phyloP scores from a whole-genome alignment of 1,139 yeast genomes.

The Hemisphaericaspora subhashii region DNA sequence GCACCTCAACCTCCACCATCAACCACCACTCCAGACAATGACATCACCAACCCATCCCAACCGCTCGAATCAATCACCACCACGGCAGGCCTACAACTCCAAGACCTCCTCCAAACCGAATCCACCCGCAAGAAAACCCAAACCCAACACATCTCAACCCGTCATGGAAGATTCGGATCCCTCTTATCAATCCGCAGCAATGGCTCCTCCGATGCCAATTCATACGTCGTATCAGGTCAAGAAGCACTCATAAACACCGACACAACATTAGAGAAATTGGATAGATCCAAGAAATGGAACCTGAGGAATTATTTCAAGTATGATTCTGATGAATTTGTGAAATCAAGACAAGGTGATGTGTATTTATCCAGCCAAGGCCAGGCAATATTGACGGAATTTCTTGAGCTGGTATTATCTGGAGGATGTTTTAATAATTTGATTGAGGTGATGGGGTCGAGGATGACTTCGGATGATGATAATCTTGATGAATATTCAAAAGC shows the following conservation, averaged over 20 bases:
- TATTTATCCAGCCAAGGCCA: constrained; percentile 33
- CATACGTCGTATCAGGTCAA: constrained; percentile 75
- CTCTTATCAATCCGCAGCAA: constrained; percentile 66
- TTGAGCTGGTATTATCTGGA: constrained; percentile 58
- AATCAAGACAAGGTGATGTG: constrained; percentile 20
- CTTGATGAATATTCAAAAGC: constrained; percentile 43
- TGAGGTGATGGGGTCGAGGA: constrained; percentile 19
- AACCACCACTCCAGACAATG: constrained; percentile 1
- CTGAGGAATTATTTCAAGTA: constrained; percentile 43
- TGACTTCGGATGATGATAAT: constrained; percentile 32
- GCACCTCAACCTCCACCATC: constrained; percentile 4
- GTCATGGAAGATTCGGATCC: constrained; percentile 94
- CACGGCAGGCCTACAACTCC: constrained; percentile 42
- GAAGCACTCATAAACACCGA: constrained; percentile 54
- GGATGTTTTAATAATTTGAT: constrained; percentile 75
- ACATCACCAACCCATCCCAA: constrained; percentile 12
- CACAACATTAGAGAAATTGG: constrained; percentile 56
- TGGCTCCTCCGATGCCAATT: constrained; percentile 53
- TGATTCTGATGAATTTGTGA: constrained; percentile 45
- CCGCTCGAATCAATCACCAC: constrained; percentile 23
- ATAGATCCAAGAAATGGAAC: constrained; percentile 67
- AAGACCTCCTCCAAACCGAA: constrained; percentile 60
- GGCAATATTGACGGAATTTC: constrained; percentile 46
- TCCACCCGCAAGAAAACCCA: constrained; percentile 50
- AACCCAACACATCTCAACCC: constrained; percentile 55